Conservation (phyloP, 139 green algal genomes). For the Micractinium conductrix region DNA sequence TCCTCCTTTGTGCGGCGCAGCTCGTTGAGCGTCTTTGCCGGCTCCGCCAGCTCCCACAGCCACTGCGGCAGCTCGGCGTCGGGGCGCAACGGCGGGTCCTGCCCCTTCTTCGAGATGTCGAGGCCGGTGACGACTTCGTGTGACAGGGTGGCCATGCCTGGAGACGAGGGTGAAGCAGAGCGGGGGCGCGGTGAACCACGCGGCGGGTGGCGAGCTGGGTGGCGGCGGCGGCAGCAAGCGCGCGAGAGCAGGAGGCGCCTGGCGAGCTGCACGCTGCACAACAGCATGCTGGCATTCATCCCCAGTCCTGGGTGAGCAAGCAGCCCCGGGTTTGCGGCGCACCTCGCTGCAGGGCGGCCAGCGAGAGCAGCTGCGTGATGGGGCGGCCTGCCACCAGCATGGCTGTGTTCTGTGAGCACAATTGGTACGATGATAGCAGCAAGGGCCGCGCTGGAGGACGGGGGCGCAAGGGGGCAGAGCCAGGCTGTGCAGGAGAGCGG, state of each 20-base stretch:
- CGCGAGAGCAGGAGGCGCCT: background rate
- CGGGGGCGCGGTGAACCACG: too few species aligned
- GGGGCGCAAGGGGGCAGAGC: too few species aligned
- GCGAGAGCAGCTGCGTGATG: slow-evolving; percentile 3
- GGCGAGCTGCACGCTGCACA: background rate
- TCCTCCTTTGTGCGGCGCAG: slow-evolving; percentile 20
- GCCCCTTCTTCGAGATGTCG: slow-evolving; percentile 50
- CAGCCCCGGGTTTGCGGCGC: background rate
- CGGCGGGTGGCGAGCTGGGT: background rate
- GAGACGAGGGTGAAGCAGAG: background rate
- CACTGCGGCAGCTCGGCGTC: slow-evolving; percentile 56
- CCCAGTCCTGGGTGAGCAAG: too few species aligned
- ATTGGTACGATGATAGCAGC: too few species aligned
- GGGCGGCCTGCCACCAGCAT: background rate
- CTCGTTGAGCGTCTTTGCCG: slow-evolving; percentile 47
- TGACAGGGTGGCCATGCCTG: slow-evolving; percentile 32
- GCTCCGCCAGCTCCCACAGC: slow-evolving; percentile 52
- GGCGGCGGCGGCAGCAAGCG: too few species aligned
- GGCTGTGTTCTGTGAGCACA: too few species aligned
- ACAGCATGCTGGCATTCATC: background rate
- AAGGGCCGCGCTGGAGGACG: too few species aligned
- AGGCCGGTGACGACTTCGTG: slow-evolving; percentile 36
- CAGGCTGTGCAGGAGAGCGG: too few species aligned
- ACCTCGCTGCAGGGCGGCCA: slow-evolving; percentile 1
- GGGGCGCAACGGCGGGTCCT: slow-evolving; percentile 48